phyloP scores from a whole-genome alignment of 148 eudicot species.

The Rhododendron mucronatum region DNA sequence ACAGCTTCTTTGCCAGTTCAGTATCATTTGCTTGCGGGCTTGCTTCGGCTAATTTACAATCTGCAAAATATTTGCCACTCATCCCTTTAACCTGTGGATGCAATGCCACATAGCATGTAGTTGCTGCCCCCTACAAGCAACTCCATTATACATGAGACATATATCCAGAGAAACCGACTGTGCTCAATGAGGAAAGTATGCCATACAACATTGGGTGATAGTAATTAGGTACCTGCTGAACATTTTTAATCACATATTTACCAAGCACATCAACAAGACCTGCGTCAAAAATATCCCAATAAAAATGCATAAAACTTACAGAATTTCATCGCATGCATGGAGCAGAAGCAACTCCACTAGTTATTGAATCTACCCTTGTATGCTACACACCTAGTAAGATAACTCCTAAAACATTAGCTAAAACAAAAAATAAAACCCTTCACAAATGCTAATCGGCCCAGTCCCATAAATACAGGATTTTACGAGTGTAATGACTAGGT shows the following conservation, averaged over 20 bases:
- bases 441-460: not conserved
- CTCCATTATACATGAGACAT: not conserved
- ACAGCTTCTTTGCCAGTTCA: constrained; percentile 46
- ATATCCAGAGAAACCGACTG: not conserved
- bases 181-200: not conserved
- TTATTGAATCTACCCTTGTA: not conserved
- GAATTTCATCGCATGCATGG: not conserved
- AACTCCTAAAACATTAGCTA: not conserved
- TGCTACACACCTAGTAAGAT: not conserved
- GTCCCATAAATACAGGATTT: not conserved
- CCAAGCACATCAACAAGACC: constrained; percentile 44
- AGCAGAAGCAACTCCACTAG: not conserved
- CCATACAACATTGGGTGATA: not conserved
- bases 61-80: constrained; percentile 51
- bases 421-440: not conserved
- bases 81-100: constrained; percentile 29
- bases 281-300: constrained; percentile 23
- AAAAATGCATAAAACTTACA: not conserved
- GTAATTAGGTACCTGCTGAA: constrained; percentile 44
- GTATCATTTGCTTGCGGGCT: constrained; percentile 36
- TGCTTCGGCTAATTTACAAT: constrained; percentile 45
- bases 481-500: not conserved
- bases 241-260: constrained; percentile 41
- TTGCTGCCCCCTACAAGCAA: constrained; percentile 10
- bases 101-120: not conserved